Percentiles rank a stretch among this genome's conserved stretches.
Evolutionary conservation across 192 early-diverging fungal species (phyloP).

Genomic region (Backusella westeae): DNA sequence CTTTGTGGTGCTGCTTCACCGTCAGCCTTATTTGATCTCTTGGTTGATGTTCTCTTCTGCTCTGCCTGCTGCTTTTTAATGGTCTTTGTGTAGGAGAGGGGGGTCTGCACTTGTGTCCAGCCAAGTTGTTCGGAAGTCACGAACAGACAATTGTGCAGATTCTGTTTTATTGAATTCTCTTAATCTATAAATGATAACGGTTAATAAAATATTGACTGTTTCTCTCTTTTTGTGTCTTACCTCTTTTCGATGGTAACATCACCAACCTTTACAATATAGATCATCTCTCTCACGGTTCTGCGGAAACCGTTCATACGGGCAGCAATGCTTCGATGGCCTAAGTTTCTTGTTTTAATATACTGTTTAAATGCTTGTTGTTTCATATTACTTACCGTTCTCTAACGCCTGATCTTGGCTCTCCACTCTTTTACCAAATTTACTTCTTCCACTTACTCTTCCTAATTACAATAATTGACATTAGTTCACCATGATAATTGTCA

Average conservation of each 20-base stretch:
- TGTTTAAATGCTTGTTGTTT: too few relatives aligned
- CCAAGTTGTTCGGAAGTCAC: constrained; percentile 82
- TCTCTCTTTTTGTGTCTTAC: constrained; percentile 19
- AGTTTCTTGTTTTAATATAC: not conserved
- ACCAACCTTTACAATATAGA: constrained; percentile 22
- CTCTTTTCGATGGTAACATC: constrained; percentile 81
- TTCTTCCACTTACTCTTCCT: constrained; percentile 43
- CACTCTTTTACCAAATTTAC: constrained; percentile 52
- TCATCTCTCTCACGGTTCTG: constrained; percentile 81
- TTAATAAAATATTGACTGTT: not conserved
- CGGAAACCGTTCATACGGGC: constrained; percentile 89
- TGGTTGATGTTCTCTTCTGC: not conserved
- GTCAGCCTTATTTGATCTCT: not conserved
- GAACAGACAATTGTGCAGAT: constrained; percentile 69
- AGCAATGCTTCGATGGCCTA: constrained; percentile 77
- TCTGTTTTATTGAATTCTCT: constrained; percentile 83
- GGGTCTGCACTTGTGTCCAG: constrained; percentile 85
- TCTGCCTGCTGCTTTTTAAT: not conserved
- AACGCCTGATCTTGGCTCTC: constrained; percentile 72
- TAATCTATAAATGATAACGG: constrained; percentile 41
- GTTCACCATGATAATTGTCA: too few relatives aligned
- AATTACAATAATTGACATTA: not conserved
- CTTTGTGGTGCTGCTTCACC: not conserved
- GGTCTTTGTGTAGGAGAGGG: constrained; percentile 70
- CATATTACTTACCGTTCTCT: constrained; percentile 39